Conservation (phyloP, 345 rosid genomes). For the Gynandropsis gynandra region DNA sequence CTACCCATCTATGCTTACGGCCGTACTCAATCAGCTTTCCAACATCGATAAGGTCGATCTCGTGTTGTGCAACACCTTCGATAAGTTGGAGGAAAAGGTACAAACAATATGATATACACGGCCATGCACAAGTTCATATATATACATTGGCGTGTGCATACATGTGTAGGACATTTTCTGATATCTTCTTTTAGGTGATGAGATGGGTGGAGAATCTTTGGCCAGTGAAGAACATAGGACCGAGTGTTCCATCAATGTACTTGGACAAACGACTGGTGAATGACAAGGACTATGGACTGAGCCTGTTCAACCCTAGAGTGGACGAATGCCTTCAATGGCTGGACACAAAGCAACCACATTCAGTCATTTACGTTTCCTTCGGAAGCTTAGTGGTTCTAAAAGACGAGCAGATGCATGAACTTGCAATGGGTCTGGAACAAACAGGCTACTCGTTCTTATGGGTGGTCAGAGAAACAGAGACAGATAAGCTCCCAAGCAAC, state of each 20-base stretch:
- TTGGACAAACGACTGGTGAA: slow-evolving; percentile 28
- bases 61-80: slow-evolving; percentile 38
- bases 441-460: slow-evolving; percentile 39
- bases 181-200: slow-evolving; percentile 7
- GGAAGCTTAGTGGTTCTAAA: slow-evolving; percentile 41
- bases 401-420: slow-evolving; percentile 44
- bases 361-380: slow-evolving; percentile 43
- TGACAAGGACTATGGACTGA: slow-evolving; percentile 30
- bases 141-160: too few species aligned
- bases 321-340: slow-evolving; percentile 41
- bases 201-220: slow-evolving; percentile 25
- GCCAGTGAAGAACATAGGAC: slow-evolving; percentile 29
- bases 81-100: slow-evolving; percentile 38
- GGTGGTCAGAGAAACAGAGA: slow-evolving; percentile 52
- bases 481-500: slow-evolving; percentile 31
- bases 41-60: slow-evolving; percentile 27
- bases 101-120: too few species aligned
- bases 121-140: too few species aligned
- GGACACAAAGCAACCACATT: slow-evolving; percentile 33
- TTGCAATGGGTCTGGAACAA: slow-evolving; percentile 34
- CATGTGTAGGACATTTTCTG: too few species aligned
- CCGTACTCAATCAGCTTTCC: slow-evolving; percentile 25
- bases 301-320: slow-evolving; percentile 36
- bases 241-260: slow-evolving; percentile 30
- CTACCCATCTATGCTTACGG: slow-evolving; percentile 16